These are phyloP conservation scores for Hyaloscypha finlandica DNA, from an alignment of 495 filamentous ascomycete genomes.

Conservation along the genomic window DNA sequence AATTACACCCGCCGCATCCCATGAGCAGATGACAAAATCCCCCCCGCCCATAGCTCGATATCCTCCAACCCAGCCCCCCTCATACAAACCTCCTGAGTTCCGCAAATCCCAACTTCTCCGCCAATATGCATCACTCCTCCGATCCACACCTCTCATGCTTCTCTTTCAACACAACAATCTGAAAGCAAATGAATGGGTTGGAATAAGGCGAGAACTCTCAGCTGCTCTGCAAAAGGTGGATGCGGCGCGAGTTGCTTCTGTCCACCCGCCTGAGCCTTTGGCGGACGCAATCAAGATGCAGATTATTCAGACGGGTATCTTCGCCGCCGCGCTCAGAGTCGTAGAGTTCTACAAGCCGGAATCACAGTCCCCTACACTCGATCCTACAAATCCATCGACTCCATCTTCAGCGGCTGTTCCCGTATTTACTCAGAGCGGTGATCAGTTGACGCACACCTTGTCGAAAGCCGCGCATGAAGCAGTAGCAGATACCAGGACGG, in stretches of 20 bases:
- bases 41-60: constrained; percentile 40
- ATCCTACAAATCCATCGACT: constrained; percentile 35
- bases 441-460: constrained; percentile 68
- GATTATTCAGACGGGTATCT: constrained; percentile 84
- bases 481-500: constrained; percentile 51
- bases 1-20: constrained; percentile 25
- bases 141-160: constrained; percentile 83
- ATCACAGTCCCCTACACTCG: not conserved
- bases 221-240: constrained; percentile 70
- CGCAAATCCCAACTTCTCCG: constrained; percentile 95
- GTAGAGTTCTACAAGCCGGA: constrained; percentile 82
- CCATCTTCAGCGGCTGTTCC: constrained; percentile 44
- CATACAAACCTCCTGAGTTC: constrained; percentile 78
- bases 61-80: constrained; percentile 81
- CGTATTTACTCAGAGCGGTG: constrained; percentile 42
- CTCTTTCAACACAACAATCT: constrained; percentile 98
- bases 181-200: constrained; percentile 81
- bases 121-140: constrained; percentile 89
- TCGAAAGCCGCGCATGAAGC: constrained; percentile 68
- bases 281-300: constrained; percentile 70
- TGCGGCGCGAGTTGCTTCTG: constrained; percentile 45
- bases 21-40: constrained; percentile 48
- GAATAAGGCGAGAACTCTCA: constrained; percentile 78
- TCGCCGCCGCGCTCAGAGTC: constrained; percentile 78
- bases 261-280: constrained; percentile 43